Base-by-base conservation (phyloP, 345 rosid species). In the Aurinia saxatilis region DNA sequence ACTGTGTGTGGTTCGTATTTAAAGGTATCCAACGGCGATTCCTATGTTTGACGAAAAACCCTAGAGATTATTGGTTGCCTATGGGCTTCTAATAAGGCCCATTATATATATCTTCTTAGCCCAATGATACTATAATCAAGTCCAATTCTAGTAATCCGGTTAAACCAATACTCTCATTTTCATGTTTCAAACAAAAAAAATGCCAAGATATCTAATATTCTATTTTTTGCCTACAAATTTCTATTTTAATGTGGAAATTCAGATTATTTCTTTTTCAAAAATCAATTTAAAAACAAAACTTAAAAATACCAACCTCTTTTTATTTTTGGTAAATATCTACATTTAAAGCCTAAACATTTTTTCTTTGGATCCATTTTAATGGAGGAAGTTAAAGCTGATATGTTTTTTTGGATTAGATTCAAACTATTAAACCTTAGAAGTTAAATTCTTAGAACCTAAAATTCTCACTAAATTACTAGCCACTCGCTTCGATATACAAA, bases 1-100 rank as follows among this genome's bases (percentile, higher is more conserved):
- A 48, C 1, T 1, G 4, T 29, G 29, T 15, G 21, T 8, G 35
- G 37, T 36, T 70, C 3, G 6, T 54, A 70, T 63, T 21, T 70
- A 63, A 30, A 48, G 64, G 49, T 62, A 36, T 11, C 54, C 3
- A 17, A 10, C 45, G 68, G 57, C 58, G 64, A 40, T 8, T 27
- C 45, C 9, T 10, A 12, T 0, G 50, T 46, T 11, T 11, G 16
- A 40, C 7, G 10, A 30, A 12, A 62, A 70, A 23, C 68, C 74
- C 69, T 70, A 70, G 68, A 15, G 14, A 11, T 13, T 11, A 15
- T 14, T 6, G 27, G 42, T 4, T 1, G 11, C 0, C 0, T 35
- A 51, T 35, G 55, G 62, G 67, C 55, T 10, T 25, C 52, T 35
- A 0, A 30, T 0, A 44, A 18, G 57, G 63, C 63, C 50, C 39